These are phyloP conservation scores for Melampsora occidentalis DNA, from an alignment of 1,284 basidiomycete species.

Conservation along the genomic window DNA sequence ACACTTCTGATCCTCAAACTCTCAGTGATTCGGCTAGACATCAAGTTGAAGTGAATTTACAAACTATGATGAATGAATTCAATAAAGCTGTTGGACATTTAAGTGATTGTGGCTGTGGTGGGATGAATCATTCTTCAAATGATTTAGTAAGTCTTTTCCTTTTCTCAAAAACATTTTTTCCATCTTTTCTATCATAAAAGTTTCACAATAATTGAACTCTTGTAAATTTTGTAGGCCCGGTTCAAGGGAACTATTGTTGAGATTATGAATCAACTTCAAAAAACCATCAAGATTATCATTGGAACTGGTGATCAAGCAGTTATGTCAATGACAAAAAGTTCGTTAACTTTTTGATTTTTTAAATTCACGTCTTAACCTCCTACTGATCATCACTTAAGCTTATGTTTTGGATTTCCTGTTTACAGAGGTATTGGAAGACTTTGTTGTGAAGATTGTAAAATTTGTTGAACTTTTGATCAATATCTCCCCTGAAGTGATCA, in stretches of 20 bases:
- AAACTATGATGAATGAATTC: neutral
- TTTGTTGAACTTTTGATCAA: neutral
- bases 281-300: neutral
- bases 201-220: too few relatives aligned
- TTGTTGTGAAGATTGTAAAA: neutral
- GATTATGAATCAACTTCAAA: neutral
- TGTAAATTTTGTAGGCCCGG: neutral
- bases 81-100: neutral
- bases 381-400: neutral
- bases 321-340: neutral
- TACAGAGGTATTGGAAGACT: neutral
- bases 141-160: neutral
- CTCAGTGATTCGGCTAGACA: neutral
- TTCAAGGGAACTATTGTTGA: neutral
- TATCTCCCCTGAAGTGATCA: neutral
- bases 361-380: neutral
- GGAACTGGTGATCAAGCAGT: neutral
- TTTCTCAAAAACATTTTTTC: neutral
- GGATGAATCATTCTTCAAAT: neutral
- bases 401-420: neutral
- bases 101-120: neutral
- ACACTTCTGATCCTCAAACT: neutral
- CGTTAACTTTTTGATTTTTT: neutral
- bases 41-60: neutral
- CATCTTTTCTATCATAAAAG: neutral